Percentiles rank a stretch among this genome's conserved stretches.
phyloP scores from a whole-genome alignment of 176 grass and related monocot species.

The Paspalum notatum region DNA sequence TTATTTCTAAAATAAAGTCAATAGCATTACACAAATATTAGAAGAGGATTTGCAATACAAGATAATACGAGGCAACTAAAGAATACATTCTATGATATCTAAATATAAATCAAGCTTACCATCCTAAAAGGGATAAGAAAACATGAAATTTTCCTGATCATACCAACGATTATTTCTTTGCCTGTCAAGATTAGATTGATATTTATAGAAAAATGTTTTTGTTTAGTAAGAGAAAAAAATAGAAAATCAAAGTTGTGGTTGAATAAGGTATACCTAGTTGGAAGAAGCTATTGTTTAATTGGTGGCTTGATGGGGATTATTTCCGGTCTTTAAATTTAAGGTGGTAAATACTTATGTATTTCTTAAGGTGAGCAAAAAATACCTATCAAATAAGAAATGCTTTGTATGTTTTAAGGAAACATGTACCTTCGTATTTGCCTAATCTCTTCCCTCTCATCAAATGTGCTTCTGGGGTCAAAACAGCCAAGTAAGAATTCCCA shows the following conservation, averaged over 20 bases:
- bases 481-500: slow-evolving; percentile 99
- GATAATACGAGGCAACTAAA: slow-evolving; percentile 22
- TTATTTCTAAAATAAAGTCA: slow-evolving; percentile 23
- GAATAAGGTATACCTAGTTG: neutral
- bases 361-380: slow-evolving; percentile 1
- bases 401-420: slow-evolving; percentile 7
- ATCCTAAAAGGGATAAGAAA: neutral
- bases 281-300: slow-evolving; percentile 20
- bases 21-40: neutral
- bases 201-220: neutral
- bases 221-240: slow-evolving; percentile 1
- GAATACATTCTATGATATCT: slow-evolving; percentile 9
- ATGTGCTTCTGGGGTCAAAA: slow-evolving; percentile 90
- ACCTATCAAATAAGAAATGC: slow-evolving; percentile 21
- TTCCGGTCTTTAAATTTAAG: slow-evolving; percentile 11
- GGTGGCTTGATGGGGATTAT: slow-evolving; percentile 2
- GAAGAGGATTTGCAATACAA: neutral
- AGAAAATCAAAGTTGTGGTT: neutral
- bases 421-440: slow-evolving; percentile 93
- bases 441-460: slow-evolving; percentile 85
- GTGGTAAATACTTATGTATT: neutral
- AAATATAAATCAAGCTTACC: neutral
- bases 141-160: neutral
- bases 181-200: neutral
- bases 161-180: neutral